A percentile compares a stretch with the other conserved stretches of the same genome.
phyloP scores from a whole-genome alignment of 1,284 basidiomycete genomes.

The Heterobasidion annosum region DNA sequence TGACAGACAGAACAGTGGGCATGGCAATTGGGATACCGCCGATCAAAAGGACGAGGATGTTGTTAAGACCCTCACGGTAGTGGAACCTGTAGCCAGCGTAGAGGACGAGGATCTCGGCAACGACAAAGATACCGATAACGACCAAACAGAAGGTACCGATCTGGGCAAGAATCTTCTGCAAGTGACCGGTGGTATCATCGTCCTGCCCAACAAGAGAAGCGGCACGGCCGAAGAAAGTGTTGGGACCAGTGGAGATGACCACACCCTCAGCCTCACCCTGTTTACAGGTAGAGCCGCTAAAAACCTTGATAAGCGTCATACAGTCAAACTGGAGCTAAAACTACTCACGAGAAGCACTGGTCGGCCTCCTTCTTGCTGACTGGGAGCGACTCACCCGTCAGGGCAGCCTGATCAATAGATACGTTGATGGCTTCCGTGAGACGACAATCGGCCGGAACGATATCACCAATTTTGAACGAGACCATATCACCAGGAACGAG shows the following conservation, averaged over 20 bases:
- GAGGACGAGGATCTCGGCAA: constrained; percentile 84
- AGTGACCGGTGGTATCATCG: constrained; percentile 93
- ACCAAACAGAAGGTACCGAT: constrained; percentile 95
- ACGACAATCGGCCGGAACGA: constrained; percentile 94
- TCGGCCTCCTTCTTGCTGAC: constrained; percentile 86
- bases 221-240: constrained; percentile 94
- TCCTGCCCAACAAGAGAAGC: constrained; percentile 94
- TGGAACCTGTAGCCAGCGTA: constrained; percentile 83
- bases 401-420: constrained; percentile 93
- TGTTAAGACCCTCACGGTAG: constrained; percentile 93
- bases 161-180: constrained; percentile 95
- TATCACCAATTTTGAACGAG: constrained; percentile 96
- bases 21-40: constrained; percentile 99
- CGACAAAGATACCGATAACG: constrained; percentile 87
- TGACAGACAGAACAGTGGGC: constrained; percentile 95
- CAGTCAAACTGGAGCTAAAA: not conserved
- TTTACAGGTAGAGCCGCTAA: constrained; percentile 90
- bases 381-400: constrained; percentile 94
- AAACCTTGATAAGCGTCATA: constrained; percentile 9
- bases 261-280: constrained; percentile 97
- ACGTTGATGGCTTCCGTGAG: constrained; percentile 93
- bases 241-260: constrained; percentile 92
- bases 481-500: constrained; percentile 94
- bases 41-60: constrained; percentile 95
- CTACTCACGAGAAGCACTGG: constrained; percentile 88